phyloP scores from a whole-genome alignment of 768 basidiomycete species.

The Naganishia friedmannii region DNA sequence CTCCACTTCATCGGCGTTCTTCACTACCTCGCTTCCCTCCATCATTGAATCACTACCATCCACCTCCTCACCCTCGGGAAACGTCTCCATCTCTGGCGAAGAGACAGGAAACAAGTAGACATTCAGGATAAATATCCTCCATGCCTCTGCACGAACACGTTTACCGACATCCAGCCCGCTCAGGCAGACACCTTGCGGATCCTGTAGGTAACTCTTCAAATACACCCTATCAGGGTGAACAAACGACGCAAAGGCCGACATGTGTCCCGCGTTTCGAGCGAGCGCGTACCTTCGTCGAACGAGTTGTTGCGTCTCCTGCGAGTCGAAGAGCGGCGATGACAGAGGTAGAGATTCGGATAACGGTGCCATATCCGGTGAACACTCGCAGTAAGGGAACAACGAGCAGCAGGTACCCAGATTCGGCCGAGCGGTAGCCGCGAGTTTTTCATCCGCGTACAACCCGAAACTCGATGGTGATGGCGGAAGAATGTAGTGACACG shows the following conservation, averaged over 20 bases:
- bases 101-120: slow-evolving; percentile 40
- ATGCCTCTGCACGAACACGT: slow-evolving; percentile 37
- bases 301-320: slow-evolving; percentile 6
- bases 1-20: background rate
- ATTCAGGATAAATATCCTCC: slow-evolving; percentile 33
- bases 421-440: slow-evolving; percentile 31
- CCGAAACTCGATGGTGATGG: slow-evolving; percentile 35
- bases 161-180: slow-evolving; percentile 35
- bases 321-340: background rate
- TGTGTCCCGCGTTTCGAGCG: slow-evolving; percentile 30
- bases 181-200: slow-evolving; percentile 38
- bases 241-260: slow-evolving; percentile 37
- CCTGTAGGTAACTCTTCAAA: slow-evolving; percentile 43
- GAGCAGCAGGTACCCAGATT: slow-evolving; percentile 19
- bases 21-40: background rate
- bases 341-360: background rate
- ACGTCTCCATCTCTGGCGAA: slow-evolving; percentile 35
- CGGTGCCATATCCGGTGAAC: slow-evolving; percentile 7
- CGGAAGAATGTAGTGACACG: slow-evolving; percentile 47
- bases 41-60: background rate
- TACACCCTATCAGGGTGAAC: slow-evolving; percentile 44
- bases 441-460: slow-evolving; percentile 40
- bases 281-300: slow-evolving; percentile 29
- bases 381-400: slow-evolving; percentile 24
- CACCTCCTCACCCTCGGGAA: slow-evolving; percentile 5